Conservation (phyloP, 2,329 filamentous ascomycete species). For the Monosporascus ibericus region DNA sequence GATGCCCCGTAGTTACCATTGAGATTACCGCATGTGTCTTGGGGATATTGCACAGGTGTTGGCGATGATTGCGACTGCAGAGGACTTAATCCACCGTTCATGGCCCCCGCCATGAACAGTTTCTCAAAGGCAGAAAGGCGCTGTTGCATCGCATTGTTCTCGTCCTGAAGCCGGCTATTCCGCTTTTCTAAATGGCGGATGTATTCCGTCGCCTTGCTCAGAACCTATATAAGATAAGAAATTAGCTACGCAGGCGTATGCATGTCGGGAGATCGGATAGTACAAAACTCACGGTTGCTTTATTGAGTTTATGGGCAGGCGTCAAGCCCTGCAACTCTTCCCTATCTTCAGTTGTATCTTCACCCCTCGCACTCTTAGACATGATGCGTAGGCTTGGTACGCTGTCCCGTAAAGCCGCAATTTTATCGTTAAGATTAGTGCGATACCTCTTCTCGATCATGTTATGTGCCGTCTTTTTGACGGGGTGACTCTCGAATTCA, state of each 20-base stretch:
- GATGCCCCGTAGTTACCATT: constrained; percentile 12
- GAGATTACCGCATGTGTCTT: constrained; percentile 35
- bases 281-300: constrained; percentile 64
- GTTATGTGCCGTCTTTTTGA: constrained; percentile 94
- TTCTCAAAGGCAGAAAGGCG: constrained; percentile 72
- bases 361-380: constrained; percentile 63
- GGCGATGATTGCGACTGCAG: constrained; percentile 43
- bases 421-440: constrained; percentile 96
- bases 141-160: constrained; percentile 73
- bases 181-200: constrained; percentile 90
- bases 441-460: constrained; percentile 98
- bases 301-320: constrained; percentile 91
- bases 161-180: constrained; percentile 73
- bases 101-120: constrained; percentile 72
- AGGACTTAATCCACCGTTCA: constrained; percentile 52
- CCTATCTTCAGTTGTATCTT: constrained; percentile 66
- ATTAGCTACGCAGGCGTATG: constrained; percentile 10
- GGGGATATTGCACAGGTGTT: constrained; percentile 46
- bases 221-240: constrained; percentile 40
- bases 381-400: constrained; percentile 85
- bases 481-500: constrained; percentile 50
- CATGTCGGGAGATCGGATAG: neutral
- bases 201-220: constrained; percentile 94
- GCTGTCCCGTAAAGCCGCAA: constrained; percentile 83
- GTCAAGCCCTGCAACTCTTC: constrained; percentile 78